Conservation (phyloP, 1,284 basidiomycete species). For the Puccinia horiana region DNA sequence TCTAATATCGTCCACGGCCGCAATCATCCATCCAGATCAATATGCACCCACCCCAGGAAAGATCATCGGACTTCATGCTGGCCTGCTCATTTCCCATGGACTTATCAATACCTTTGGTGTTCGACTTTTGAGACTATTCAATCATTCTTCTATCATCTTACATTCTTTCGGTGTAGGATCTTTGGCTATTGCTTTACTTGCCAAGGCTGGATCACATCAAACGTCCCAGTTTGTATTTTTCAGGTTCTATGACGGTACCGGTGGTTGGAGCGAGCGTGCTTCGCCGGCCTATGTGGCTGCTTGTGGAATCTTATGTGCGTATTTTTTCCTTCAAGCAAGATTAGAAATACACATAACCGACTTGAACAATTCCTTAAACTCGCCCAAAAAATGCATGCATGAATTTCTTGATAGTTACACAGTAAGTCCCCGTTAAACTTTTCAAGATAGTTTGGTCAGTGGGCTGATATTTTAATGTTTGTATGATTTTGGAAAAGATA, state of each 20-base stretch:
- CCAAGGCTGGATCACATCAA: conserved; percentile 70
- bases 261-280: conserved; percentile 70
- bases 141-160: conserved; percentile 72
- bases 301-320: conserved; percentile 72
- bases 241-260: conserved; percentile 71
- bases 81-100: conserved; percentile 68
- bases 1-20: conserved; percentile 68
- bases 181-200: conserved; percentile 69
- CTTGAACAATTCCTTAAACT: background rate
- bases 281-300: conserved; percentile 70
- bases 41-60: conserved; percentile 66
- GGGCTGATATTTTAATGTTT: background rate
- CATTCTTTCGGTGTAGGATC: conserved; percentile 70
- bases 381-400: conserved; percentile 65
- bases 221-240: conserved; percentile 69
- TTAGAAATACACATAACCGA: background rate
- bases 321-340: conserved; percentile 51
- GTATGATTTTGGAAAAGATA: background rate
- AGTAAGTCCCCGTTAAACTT: background rate
- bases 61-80: conserved; percentile 72
- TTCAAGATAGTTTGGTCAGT: background rate
- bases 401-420: background rate
- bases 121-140: conserved; percentile 67
- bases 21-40: conserved; percentile 63
- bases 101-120: conserved; percentile 58